Conservation (phyloP, 164 flowering plant species). For the Aristolochia contorta region DNA sequence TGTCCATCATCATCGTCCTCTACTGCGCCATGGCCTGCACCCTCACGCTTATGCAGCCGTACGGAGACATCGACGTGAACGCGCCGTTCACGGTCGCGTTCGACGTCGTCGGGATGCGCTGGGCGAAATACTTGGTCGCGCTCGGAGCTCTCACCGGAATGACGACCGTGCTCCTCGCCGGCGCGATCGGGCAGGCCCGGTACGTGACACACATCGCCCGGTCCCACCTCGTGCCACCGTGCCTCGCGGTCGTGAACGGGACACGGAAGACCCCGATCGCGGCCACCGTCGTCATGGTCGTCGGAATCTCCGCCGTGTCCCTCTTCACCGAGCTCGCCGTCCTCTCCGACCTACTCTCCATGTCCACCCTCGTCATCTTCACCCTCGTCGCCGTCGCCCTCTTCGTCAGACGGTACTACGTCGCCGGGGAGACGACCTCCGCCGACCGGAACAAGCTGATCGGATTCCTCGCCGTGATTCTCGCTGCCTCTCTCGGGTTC, state of each 20-base stretch:
- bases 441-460: constrained; percentile 29
- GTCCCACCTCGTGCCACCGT: constrained; percentile 70
- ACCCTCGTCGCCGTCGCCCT: constrained; percentile 43
- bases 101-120: constrained; percentile 33
- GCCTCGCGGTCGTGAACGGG: constrained; percentile 35
- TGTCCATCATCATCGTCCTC: constrained; percentile 25
- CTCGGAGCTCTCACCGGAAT: constrained; percentile 58
- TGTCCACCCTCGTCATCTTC: constrained; percentile 53
- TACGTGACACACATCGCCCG: constrained; percentile 80
- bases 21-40: constrained; percentile 43
- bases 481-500: constrained; percentile 31
- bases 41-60: constrained; percentile 43
- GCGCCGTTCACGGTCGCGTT: constrained; percentile 54
- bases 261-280: constrained; percentile 48
- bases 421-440: constrained; percentile 22
- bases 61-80: constrained; percentile 19
- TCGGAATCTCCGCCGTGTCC: constrained; percentile 29
- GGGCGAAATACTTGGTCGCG: constrained; percentile 67
- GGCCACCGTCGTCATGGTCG: constrained; percentile 41
- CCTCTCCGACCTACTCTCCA: constrained; percentile 42
- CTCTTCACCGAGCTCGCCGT: constrained; percentile 46
- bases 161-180: constrained; percentile 54
- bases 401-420: constrained; percentile 46
- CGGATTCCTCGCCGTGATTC: constrained; percentile 22
- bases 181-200: constrained; percentile 62